Evolutionary conservation across 495 filamentous ascomycete genomes (phyloP), one percentile per base, ranked within the genome.

Genomic region (Letharia columbiana): DNA sequence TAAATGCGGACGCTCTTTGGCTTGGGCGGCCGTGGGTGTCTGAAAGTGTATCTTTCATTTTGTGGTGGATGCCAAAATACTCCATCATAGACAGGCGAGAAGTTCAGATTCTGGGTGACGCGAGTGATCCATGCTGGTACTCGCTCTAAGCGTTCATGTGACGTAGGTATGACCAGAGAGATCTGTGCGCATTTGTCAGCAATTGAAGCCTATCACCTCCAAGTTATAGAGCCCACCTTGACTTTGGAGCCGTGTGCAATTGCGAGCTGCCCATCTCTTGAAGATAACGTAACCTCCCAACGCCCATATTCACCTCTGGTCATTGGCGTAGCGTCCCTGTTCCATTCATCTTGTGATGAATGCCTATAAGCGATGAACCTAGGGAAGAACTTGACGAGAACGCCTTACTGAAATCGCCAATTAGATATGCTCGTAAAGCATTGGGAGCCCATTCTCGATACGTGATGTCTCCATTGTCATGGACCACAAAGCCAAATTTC

Each of bases 391-490:
- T n/a, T 44, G 28, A 35, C 35, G n/a, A 54, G 42, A 37, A 44
- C 69, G 63, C 76, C 83, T 61, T 82, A 96, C 91, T 98, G 80
- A 98, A 98, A 66, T 98, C 94, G 63, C 94, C 94, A 67, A 98
- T 88, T n/a, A 98, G 82, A 67, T 88, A 87, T 28, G 94, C 94
- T 70, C 87, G 77, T 31, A 85, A 75, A 61, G 91, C 92, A 79
- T 90, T 93, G 60, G 94, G 93, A 3, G 94, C 94, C 94, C 94
- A 98, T 84, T 98, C 94, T 69, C 90, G 85, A 77, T 98, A 98
- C 56, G 78, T 81, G 70, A 98, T 91, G 75, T 92, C 91, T 70
- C 89, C 87, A 71, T 96, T 88, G 15, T 86, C 80, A 68, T 85
- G 80, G 63, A 89, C 84, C 72, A 88, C 88, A 74, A 98, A 82